A percentile compares a stretch with the other conserved stretches of the same genome.
Evolutionary conservation across 2,329 filamentous ascomycete genomes (phyloP).

Genomic region (Aspergillus unguis): DNA sequence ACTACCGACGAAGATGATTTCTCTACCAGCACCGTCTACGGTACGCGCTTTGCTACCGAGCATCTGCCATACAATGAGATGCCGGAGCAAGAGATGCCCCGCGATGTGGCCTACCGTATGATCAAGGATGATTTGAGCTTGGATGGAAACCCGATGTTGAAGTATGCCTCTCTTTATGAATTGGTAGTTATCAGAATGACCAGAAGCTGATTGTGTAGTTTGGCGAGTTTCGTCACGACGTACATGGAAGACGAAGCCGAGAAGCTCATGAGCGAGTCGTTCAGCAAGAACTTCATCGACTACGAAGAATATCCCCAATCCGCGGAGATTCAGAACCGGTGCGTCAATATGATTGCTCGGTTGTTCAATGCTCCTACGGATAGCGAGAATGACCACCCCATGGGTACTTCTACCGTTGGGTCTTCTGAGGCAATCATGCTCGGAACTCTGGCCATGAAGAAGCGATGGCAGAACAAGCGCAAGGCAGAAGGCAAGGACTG

Average conservation of each 20-base stretch:
- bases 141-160: constrained; percentile 84
- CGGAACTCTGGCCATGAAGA: constrained; percentile 80
- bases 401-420: constrained; percentile 86
- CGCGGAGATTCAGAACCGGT: constrained; percentile 86
- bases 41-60: constrained; percentile 74
- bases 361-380: constrained; percentile 75
- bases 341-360: constrained; percentile 83
- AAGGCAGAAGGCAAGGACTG: constrained; percentile 76
- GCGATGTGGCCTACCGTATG: constrained; percentile 90
- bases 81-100: constrained; percentile 86
- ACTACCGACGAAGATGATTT: constrained; percentile 47
- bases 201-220: constrained; percentile 45
- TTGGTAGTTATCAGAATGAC: not conserved
- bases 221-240: constrained; percentile 91
- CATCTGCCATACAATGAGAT: constrained; percentile 82
- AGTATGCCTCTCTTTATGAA: constrained; percentile 30
- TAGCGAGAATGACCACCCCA: constrained; percentile 57
- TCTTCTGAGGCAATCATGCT: constrained; percentile 68
- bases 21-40: constrained; percentile 75
- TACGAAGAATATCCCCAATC: constrained; percentile 81
- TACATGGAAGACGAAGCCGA: constrained; percentile 98
- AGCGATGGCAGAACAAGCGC: constrained; percentile 83
- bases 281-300: constrained; percentile 94
- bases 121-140: constrained; percentile 92
- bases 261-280: constrained; percentile 88